These are phyloP conservation scores for Talaromyces rugulosus DNA, from an alignment of 2,329 filamentous ascomycete species.

Conservation along the genomic window DNA sequence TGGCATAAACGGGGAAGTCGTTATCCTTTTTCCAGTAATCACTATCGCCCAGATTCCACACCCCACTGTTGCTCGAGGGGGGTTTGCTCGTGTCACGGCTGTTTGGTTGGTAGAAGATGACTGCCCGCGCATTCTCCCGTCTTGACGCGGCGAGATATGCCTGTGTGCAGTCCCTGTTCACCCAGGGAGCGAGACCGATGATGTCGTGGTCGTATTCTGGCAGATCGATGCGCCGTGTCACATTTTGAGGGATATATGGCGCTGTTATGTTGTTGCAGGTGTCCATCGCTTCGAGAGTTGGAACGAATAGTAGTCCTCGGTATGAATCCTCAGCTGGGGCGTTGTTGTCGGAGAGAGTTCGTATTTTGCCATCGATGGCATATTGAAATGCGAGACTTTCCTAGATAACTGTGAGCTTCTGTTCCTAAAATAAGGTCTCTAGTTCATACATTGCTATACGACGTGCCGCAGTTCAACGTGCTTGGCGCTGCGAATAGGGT, in stretches of 20 bases:
- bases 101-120: slow-evolving; percentile 53
- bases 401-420: slow-evolving; percentile 13
- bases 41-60: slow-evolving; percentile 68
- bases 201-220: slow-evolving; percentile 63
- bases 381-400: slow-evolving; percentile 32
- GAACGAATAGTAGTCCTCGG: slow-evolving; percentile 80
- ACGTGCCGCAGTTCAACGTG: slow-evolving; percentile 26
- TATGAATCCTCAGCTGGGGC: slow-evolving; percentile 59
- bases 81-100: slow-evolving; percentile 52
- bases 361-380: slow-evolving; percentile 55
- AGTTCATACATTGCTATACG: slow-evolving; percentile 32
- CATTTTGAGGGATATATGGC: slow-evolving; percentile 68
- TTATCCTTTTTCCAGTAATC: slow-evolving; percentile 68
- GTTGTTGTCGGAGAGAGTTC: slow-evolving; percentile 69
- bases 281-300: slow-evolving; percentile 57
- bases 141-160: slow-evolving; percentile 64
- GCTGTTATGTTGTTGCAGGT: slow-evolving; percentile 61
- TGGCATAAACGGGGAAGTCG: slow-evolving; percentile 76
- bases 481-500: slow-evolving; percentile 33
- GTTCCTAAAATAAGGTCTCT: not conserved
- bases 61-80: slow-evolving; percentile 58
- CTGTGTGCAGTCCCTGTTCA: slow-evolving; percentile 66
- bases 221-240: slow-evolving; percentile 67
- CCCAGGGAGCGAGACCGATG: slow-evolving; percentile 84
- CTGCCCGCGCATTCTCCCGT: slow-evolving; percentile 58